phyloP scores from a whole-genome alignment of 2,329 filamentous ascomycete species.

The Apiospora sp. region DNA sequence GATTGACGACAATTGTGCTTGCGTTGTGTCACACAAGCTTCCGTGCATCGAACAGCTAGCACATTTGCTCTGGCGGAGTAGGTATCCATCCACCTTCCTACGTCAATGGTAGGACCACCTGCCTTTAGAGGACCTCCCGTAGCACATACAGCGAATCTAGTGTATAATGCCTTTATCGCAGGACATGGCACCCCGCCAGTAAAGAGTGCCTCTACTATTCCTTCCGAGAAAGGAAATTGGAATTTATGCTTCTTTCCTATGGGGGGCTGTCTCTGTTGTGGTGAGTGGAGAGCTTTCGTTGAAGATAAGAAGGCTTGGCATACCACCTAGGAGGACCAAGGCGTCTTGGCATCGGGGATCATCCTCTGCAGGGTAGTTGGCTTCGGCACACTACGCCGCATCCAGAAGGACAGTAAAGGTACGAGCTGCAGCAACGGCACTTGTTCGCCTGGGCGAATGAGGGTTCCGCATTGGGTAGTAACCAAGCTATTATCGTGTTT shows the following conservation, averaged over 20 bases:
- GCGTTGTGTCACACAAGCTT: neutral
- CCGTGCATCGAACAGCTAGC: neutral
- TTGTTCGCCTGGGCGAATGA: conserved; percentile 20
- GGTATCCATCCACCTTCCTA: neutral
- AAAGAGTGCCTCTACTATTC: neutral
- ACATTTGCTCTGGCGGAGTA: neutral
- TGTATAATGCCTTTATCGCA: neutral
- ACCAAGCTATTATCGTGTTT: neutral
- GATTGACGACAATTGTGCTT: neutral
- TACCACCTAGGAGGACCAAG: neutral
- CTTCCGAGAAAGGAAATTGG: neutral
- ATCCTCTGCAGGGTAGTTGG: conserved; percentile 26
- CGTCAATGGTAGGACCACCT: neutral
- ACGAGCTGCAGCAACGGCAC: conserved; percentile 23
- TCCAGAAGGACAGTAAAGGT: conserved; percentile 24
- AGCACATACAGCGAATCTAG: neutral
- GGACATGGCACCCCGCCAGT: neutral
- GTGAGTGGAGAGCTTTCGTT: neutral
- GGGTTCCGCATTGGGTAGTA: conserved; percentile 15
- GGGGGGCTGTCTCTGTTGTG: neutral
- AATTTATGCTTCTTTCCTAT: neutral
- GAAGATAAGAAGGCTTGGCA: conserved; percentile 23
- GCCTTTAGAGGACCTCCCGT: neutral
- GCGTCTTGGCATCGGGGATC: conserved; percentile 23
- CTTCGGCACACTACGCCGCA: conserved; percentile 12